Percentiles rank a stretch among this genome's conserved stretches.
Conservation (phyloP, 805 yeast genomes). For the Nakazawaea ambrosiae region DNA sequence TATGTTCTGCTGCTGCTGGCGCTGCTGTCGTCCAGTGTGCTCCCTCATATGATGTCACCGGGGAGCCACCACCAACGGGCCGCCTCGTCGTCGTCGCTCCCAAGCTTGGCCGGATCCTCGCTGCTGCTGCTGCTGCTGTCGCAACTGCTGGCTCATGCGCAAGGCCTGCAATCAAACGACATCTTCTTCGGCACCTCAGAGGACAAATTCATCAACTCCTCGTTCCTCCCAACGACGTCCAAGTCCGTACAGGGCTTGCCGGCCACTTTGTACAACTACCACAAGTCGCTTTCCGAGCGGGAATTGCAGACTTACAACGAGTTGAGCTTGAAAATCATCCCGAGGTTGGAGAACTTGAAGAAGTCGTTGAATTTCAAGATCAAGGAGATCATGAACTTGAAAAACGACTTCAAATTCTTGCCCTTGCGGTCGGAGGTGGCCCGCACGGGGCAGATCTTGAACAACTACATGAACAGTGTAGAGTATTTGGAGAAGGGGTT, state of each 20-base stretch:
- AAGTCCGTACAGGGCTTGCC: conserved; percentile 30
- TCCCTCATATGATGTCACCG: no score
- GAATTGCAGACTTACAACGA: conserved; percentile 47
- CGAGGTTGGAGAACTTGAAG: conserved; percentile 49
- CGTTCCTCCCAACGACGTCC: conserved; percentile 29
- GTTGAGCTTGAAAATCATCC: conserved; percentile 39
- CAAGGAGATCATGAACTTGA: conserved; percentile 47
- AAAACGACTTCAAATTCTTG: conserved; percentile 50
- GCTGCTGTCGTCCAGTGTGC: no score
- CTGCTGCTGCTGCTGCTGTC: not conserved
- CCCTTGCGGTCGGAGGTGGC: conserved; percentile 55
- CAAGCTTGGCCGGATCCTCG: not conserved
- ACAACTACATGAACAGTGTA: conserved; percentile 37
- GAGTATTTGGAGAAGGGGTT: conserved; percentile 32
- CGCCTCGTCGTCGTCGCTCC: not conserved
- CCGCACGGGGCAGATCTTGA: conserved; percentile 50
- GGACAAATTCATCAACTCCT: conserved; percentile 42
- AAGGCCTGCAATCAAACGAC: no score
- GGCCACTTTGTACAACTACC: conserved; percentile 23
- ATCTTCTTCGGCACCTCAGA: conserved; percentile 43
- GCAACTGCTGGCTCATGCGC: conserved; percentile 8
- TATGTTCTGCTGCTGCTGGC: no score
- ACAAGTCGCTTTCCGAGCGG: conserved; percentile 28
- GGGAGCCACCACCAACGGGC: not conserved
- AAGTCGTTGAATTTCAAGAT: conserved; percentile 46